Evolutionary conservation across 768 basidiomycete species (phyloP).

Genomic region (Leccinellum albellum): DNA sequence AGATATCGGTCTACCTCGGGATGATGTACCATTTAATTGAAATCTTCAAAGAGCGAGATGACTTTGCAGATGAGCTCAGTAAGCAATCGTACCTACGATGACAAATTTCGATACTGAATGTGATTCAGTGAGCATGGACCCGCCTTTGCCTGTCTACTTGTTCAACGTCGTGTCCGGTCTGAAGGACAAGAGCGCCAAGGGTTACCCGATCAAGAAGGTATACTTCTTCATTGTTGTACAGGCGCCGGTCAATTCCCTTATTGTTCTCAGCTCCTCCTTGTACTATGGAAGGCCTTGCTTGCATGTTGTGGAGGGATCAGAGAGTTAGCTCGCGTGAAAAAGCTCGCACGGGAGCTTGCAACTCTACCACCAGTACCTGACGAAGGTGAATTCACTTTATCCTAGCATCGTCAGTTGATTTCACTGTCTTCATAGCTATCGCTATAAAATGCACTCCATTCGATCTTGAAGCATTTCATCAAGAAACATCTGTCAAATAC

Average conservation of each 20-base stretch:
- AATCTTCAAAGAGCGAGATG: slow-evolving; percentile 87
- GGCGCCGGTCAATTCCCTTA: slow-evolving; percentile 1
- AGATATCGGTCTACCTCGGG: slow-evolving; percentile 89
- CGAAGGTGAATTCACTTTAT: slow-evolving; percentile 34
- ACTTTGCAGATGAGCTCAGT: slow-evolving; percentile 97
- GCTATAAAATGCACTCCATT: slow-evolving; percentile 87
- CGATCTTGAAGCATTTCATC: slow-evolving; percentile 85
- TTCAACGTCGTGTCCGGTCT: slow-evolving; percentile 87
- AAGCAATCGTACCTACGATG: slow-evolving; percentile 31
- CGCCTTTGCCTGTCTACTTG: slow-evolving; percentile 88
- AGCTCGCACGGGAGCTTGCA: slow-evolving; percentile 78
- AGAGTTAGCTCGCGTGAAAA: slow-evolving; percentile 81
- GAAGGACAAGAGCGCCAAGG: slow-evolving; percentile 89
- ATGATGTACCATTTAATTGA: slow-evolving; percentile 96
- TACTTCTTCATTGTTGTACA: slow-evolving; percentile 8
- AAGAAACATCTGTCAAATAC: slow-evolving; percentile 92
- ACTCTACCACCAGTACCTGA: slow-evolving; percentile 59
- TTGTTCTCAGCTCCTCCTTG: slow-evolving; percentile 68
- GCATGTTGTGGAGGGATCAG: slow-evolving; percentile 91
- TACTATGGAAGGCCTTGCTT: slow-evolving; percentile 92
- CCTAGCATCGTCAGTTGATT: slow-evolving; percentile 1
- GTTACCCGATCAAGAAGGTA: slow-evolving; percentile 97
- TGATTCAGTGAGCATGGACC: slow-evolving; percentile 86
- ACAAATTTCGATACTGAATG: slow-evolving; percentile 3
- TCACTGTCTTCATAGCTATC: slow-evolving; percentile 36